These are phyloP conservation scores for Schwanniomyces etchellsii DNA, from an alignment of 1,139 yeast species.

Conservation along the genomic window DNA sequence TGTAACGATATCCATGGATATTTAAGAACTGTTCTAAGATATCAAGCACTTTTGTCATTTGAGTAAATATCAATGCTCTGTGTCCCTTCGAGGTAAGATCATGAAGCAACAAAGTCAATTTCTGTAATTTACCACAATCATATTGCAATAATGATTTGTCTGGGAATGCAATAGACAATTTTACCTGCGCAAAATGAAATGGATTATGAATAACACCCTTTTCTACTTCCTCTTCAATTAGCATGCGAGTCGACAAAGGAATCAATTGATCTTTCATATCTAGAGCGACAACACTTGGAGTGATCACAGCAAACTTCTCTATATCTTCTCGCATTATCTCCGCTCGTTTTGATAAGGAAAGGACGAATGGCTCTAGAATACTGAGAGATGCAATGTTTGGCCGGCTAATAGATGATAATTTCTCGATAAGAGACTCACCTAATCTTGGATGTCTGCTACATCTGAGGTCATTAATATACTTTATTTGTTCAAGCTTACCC, in stretches of 20 bases:
- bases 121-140: slow-evolving; percentile 96
- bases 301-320: slow-evolving; percentile 77
- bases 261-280: slow-evolving; percentile 63
- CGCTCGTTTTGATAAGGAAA: slow-evolving; percentile 39
- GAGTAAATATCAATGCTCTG: slow-evolving; percentile 92
- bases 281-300: slow-evolving; percentile 79
- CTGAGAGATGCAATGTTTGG: slow-evolving; percentile 7
- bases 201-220: slow-evolving; percentile 47
- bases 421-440: slow-evolving; percentile 39
- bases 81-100: slow-evolving; percentile 83
- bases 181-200: slow-evolving; percentile 80
- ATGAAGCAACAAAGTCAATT: slow-evolving; percentile 67
- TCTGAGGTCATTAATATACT: slow-evolving; percentile 61
- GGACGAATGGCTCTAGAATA: slow-evolving; percentile 25
- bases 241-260: slow-evolving; percentile 27
- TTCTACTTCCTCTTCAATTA: slow-evolving; percentile 28
- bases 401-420: slow-evolving; percentile 14
- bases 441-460: slow-evolving; percentile 54
- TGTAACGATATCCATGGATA: slow-evolving; percentile 88
- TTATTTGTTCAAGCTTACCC: slow-evolving; percentile 48
- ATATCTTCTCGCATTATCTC: slow-evolving; percentile 44
- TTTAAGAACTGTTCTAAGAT: slow-evolving; percentile 89
- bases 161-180: slow-evolving; percentile 90
- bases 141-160: slow-evolving; percentile 87
- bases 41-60: slow-evolving; percentile 96